A percentile compares a stretch with the other conserved stretches of the same genome.
These are phyloP conservation scores for Verruconis gallopava DNA, from an alignment of 2,329 filamentous ascomycete species.

Conservation along the genomic window DNA sequence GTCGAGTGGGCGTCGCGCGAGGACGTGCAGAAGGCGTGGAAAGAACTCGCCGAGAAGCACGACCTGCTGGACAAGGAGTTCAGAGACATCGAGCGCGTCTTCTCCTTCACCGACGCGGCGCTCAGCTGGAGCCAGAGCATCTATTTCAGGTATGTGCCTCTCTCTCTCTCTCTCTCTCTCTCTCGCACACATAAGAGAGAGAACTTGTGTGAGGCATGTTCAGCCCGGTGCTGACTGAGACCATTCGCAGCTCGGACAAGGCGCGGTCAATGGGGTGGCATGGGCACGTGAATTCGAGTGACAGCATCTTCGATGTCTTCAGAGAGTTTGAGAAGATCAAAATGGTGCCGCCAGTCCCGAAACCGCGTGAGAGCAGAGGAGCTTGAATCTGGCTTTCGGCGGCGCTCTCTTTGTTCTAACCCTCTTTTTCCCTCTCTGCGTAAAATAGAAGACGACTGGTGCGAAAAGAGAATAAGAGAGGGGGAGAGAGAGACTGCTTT, in stretches of 20 bases:
- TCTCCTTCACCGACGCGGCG: slow-evolving; percentile 32
- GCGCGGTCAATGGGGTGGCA: slow-evolving; percentile 33
- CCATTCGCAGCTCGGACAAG: slow-evolving; percentile 30
- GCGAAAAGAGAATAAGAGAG: too few relatives aligned
- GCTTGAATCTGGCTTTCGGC: too few relatives aligned
- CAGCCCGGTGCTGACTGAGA: slow-evolving; percentile 2
- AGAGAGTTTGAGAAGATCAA: slow-evolving; percentile 29
- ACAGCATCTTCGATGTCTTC: slow-evolving; percentile 31
- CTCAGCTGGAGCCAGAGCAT: slow-evolving; percentile 20
- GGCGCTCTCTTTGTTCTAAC: too few relatives aligned
- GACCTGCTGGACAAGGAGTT: slow-evolving; percentile 29
- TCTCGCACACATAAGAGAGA: not conserved
- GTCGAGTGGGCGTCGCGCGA: slow-evolving; percentile 33
- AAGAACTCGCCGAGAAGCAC: slow-evolving; percentile 30
- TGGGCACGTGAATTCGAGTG: slow-evolving; percentile 33
- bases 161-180: too few relatives aligned
- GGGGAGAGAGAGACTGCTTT: too few relatives aligned
- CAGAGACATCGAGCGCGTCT: slow-evolving; percentile 32
- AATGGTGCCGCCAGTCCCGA: slow-evolving; percentile 28
- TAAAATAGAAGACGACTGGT: too few relatives aligned
- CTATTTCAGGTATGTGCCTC: slow-evolving; percentile 19
- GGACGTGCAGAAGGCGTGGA: slow-evolving; percentile 34
- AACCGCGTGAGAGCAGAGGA: too few relatives aligned
- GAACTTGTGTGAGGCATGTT: too few relatives aligned
- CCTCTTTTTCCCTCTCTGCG: too few relatives aligned